Evolutionary conservation across 2,329 filamentous ascomycete genomes (phyloP), one percentile per base, ranked within the genome.

Genomic region (Ophiostoma piceae): DNA sequence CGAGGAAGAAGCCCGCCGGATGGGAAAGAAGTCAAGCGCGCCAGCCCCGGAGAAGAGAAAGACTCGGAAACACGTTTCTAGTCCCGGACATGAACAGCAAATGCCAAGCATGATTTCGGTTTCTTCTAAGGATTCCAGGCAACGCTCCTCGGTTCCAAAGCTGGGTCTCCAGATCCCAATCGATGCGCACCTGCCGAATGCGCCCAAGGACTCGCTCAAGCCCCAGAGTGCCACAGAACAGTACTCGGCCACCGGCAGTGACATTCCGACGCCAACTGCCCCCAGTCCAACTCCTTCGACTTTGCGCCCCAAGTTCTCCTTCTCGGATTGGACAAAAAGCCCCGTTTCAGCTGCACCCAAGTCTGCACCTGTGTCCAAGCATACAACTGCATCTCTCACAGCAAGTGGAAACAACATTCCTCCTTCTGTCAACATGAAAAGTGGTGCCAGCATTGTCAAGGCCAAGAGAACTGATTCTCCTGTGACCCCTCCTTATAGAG

Each of bases 201-300:
- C 22, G 1, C 22, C 54, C 0, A 29, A 7, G 1, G 16, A 60
- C 9, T 29, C 22, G 11, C 54, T 26, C 8, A 60, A 60, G 22
- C 54, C 54, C 6, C 0, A 37, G 4, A 37, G 29, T 35, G 29
- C 29, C 32, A 37, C 16, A 19, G 60, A n/a, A n/a, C n/a, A n/a
- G n/a, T n/a, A n/a, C n/a, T n/a, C n/a, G n/a, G n/a, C n/a, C n/a
- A n/a, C n/a, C n/a, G n/a, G n/a, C n/a, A n/a, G n/a, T n/a, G n/a
- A 65, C 26, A 29, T 29, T 2, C 75, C 75, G 0, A 79, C 78
- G 0, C 79, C 79, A 0, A 78, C 78, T 0, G 77, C 76, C 1
- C 77, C 78, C 0, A 79, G 77, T 19, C 77, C 79, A 2, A 79
- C 77, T 0, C 77, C 79, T 0, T 62, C 74, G 29, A 70, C 76